phyloP scores from a whole-genome alignment of 331 rosid species.

The Quercus lobata region DNA sequence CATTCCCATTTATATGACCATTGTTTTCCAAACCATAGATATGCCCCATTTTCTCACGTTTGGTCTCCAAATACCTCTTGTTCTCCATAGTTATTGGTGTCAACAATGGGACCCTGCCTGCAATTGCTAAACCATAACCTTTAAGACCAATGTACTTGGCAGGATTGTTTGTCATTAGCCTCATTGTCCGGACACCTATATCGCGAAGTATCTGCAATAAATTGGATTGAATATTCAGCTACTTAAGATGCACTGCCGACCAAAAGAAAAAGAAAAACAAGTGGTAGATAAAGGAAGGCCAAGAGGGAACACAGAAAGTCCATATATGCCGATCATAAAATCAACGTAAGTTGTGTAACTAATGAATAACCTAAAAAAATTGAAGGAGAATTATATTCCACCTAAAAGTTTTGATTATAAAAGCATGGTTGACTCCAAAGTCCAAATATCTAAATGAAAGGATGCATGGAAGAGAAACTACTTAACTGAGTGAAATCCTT shows the following conservation, averaged over 20 bases:
- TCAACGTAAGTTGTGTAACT: background rate
- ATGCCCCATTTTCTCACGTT: constrained; percentile 29
- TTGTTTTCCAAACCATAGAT: constrained; percentile 15
- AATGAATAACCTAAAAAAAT: no score
- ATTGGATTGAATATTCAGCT: background rate
- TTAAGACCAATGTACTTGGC: constrained; percentile 31
- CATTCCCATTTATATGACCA: background rate
- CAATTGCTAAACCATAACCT: constrained; percentile 42
- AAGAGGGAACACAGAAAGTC: background rate
- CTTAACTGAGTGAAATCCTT: background rate
- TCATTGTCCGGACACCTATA: constrained; percentile 50
- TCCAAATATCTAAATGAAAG: background rate
- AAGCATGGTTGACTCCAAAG: background rate
- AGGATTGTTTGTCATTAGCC: constrained; percentile 47
- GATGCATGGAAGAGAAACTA: background rate
- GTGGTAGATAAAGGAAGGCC: background rate
- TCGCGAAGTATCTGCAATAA: constrained; percentile 43
- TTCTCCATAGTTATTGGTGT: constrained; percentile 38
- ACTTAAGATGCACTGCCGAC: background rate
- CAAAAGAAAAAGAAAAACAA: background rate
- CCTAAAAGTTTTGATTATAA: background rate
- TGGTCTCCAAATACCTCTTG: constrained; percentile 28
- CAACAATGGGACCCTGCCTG: constrained; percentile 39
- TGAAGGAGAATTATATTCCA: background rate
- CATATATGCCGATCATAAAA: background rate